Base-by-base conservation (phyloP, 1,139 yeast species). In the Hyphopichia burtonii region DNA sequence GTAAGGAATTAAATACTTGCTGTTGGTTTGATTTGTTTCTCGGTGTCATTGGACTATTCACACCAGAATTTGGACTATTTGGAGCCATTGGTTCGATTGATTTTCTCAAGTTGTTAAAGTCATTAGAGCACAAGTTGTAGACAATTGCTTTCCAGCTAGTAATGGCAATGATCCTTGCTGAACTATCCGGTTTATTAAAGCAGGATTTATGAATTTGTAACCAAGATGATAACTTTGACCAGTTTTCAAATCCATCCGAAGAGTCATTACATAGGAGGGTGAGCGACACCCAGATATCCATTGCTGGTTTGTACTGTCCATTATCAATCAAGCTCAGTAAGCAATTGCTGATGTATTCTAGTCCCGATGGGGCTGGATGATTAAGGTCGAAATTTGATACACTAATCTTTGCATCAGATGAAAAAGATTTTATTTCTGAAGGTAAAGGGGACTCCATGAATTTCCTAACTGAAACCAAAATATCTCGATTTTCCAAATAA, bases 221-320 rank as follows among this genome's bases (percentile, higher is more conserved):
- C 78, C 77, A 73, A 22, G 55, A 50, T 20, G 55, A 50, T 12
- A 70, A 47, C 33, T 54, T 51, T 1, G 41, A 40, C 75, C 76
- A 71, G 37, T 56, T 57, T 9, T 67, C 75, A 45, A 69, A 61
- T 0, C 63, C 51, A 2, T 42, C 27, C 4, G 50, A 53, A 6
- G 47, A 44, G 28, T 57, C 59, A 10, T 66, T 59, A 5, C 60
- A 51, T 12, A 73, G 52, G 10, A 73, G 49, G 0, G 76, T 63
- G 4, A 71, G 37, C 0, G 68, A 67, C 5, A 69, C 59, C 78
- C 78, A 73, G 11, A 71, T 61, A 44, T 73, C 78, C 64, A 68
- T 64, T 4, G 76, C 71, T 2, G 52, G 45, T 40, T 68, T 69
- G 43, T 49, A 60, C 34, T 63, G 64, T 2, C 62, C 64, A 17